phyloP scores from a whole-genome alignment of 2,329 filamentous ascomycete genomes.

The Acrocalymma vagum region DNA sequence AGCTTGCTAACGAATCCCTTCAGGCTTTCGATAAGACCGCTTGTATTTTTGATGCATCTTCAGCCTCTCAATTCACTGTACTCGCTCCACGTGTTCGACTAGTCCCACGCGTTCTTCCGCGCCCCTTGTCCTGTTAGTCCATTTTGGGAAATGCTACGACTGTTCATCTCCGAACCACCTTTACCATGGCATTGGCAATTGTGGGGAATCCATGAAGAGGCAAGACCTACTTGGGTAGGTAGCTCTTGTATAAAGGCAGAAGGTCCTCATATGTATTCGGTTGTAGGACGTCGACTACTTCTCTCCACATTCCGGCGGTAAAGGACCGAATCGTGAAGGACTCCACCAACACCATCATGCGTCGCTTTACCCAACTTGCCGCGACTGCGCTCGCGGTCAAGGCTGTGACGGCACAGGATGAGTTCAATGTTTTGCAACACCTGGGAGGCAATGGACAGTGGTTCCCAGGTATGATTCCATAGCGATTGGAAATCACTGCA shows the following conservation, averaged over 20 bases:
- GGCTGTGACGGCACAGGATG: slow-evolving; percentile 22
- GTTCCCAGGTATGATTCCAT: slow-evolving; percentile 33
- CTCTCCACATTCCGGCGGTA: no score
- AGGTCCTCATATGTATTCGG: no score
- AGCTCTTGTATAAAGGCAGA: slow-evolving; percentile 3
- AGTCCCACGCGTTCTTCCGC: slow-evolving; percentile 5
- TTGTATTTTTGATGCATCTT: no score
- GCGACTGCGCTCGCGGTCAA: slow-evolving; percentile 19
- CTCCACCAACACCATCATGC: slow-evolving; percentile 18
- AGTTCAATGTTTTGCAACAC: slow-evolving; percentile 44
- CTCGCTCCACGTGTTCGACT: slow-evolving; percentile 24
- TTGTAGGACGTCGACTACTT: no score
- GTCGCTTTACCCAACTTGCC: slow-evolving; percentile 23
- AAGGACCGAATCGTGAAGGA: neutral
- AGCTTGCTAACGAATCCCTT: no score
- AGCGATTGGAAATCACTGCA: neutral
- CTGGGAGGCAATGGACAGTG: slow-evolving; percentile 52
- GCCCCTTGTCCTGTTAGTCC: slow-evolving; percentile 20
- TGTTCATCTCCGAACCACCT: slow-evolving; percentile 29
- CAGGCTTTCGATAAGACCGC: no score
- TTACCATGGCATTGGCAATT: slow-evolving; percentile 2
- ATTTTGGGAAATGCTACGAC: slow-evolving; percentile 30
- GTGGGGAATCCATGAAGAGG: slow-evolving; percentile 4
- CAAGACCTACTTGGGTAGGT: slow-evolving; percentile 2
- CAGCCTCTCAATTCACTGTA: slow-evolving; percentile 14